These are phyloP conservation scores for Sphagnum contortum DNA, from an alignment of 225 moss, liverwort and hornwort species.

Conservation along the genomic window DNA sequence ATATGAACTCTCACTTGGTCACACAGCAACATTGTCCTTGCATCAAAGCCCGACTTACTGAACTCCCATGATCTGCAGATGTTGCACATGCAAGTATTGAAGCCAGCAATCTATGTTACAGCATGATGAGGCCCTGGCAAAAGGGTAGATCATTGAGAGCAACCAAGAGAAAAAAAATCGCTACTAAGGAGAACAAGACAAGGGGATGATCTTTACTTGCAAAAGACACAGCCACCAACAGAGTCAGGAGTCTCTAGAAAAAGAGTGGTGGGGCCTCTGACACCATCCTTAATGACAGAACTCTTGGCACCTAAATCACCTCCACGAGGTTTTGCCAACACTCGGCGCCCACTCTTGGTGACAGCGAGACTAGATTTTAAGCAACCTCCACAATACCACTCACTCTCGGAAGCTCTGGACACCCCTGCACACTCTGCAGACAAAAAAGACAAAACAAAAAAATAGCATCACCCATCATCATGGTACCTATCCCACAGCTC, in stretches of 20 bases:
- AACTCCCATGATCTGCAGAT: slow-evolving; percentile 67
- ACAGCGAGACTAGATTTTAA: slow-evolving; percentile 21
- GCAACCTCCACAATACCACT: slow-evolving; percentile 63
- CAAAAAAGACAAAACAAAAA: slow-evolving; percentile 4
- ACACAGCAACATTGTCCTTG: slow-evolving; percentile 77
- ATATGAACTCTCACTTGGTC: slow-evolving; percentile 54
- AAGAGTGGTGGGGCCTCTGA: slow-evolving; percentile 36
- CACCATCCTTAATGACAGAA: slow-evolving; percentile 23
- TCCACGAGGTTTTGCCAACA: slow-evolving; percentile 27
- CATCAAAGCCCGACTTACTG: slow-evolving; percentile 68
- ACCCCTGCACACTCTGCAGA: slow-evolving; percentile 35
- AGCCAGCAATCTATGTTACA: too few species aligned
- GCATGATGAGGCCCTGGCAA: too few species aligned
- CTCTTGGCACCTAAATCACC: slow-evolving; percentile 36
- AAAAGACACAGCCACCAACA: slow-evolving; percentile 75
- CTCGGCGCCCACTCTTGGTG: slow-evolving; percentile 31
- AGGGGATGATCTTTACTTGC: slow-evolving; percentile 38
- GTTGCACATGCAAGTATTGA: too few species aligned
- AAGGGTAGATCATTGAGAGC: too few species aligned
- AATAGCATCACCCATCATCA: too few species aligned
- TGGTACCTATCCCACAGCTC: neutral
- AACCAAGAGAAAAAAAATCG: slow-evolving; percentile 5
- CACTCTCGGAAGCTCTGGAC: slow-evolving; percentile 33
- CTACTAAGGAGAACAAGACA: slow-evolving; percentile 1
- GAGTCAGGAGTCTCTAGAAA: slow-evolving; percentile 63